Evolutionary conservation across 2,329 filamentous ascomycete species (phyloP).

Genomic region (Diplodia seriata): DNA sequence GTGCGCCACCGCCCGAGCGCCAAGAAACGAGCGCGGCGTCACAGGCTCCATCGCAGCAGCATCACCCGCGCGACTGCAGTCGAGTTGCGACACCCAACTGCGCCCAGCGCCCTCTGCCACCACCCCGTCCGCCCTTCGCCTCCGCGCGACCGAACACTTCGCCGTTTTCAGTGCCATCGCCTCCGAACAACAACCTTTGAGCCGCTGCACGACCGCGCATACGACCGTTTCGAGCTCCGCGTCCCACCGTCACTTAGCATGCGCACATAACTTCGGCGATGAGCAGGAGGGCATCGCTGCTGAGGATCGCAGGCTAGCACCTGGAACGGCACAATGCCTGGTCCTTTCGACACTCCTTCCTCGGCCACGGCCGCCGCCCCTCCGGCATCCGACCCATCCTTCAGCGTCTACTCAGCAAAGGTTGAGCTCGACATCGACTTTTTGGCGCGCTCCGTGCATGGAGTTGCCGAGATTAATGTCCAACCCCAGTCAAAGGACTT

Average conservation of each 20-base stretch:
- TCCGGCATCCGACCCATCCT: constrained; percentile 40
- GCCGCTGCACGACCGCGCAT: constrained; percentile 27
- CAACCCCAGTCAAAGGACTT: constrained; percentile 66
- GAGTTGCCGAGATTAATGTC: constrained; percentile 82
- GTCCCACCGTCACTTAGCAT: constrained; percentile 28
- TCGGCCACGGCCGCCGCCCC: constrained; percentile 36
- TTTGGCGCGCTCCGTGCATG: constrained; percentile 73
- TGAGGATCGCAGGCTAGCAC: constrained; percentile 31
- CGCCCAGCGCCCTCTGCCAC: constrained; percentile 5
- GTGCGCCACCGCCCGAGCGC: constrained; percentile 13
- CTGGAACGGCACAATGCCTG: constrained; percentile 33
- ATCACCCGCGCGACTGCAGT: constrained; percentile 21
- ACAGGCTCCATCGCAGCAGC: constrained; percentile 30
- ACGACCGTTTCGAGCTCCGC: constrained; percentile 27
- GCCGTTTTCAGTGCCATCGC: not conserved
- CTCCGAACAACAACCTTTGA: not conserved
- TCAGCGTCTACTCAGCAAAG: constrained; percentile 78
- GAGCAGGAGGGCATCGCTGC: constrained; percentile 25
- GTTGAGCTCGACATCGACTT: constrained; percentile 92
- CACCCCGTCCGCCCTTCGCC: not conserved
- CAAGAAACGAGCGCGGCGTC: constrained; percentile 23
- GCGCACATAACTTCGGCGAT: constrained; percentile 32
- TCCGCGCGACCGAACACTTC: not conserved
- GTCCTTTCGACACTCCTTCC: constrained; percentile 41
- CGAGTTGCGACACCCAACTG: constrained; percentile 21